phyloP scores from a whole-genome alignment of 2,329 filamentous ascomycete genomes.

The Cladobotryum mycophilum region DNA sequence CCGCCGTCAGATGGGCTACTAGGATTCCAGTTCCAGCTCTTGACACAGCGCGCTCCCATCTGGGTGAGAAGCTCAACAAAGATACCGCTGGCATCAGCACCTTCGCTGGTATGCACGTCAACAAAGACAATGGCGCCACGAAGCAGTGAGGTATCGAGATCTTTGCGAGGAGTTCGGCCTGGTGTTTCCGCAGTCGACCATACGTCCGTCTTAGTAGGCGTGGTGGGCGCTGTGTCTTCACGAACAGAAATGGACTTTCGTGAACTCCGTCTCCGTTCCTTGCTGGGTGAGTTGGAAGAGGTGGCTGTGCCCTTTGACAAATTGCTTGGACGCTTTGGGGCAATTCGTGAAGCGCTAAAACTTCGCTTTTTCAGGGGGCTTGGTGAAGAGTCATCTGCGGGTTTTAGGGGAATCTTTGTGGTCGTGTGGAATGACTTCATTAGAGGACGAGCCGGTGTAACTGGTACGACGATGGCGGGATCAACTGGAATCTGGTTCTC shows the following conservation, averaged over 20 bases:
- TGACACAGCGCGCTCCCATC: conserved; percentile 76
- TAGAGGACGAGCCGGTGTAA: conserved; percentile 49
- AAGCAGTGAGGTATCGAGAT: conserved; percentile 50
- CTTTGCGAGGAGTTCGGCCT: conserved; percentile 48
- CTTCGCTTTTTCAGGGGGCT: conserved; percentile 43
- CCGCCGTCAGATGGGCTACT: conserved; percentile 29
- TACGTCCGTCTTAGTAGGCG: conserved; percentile 42
- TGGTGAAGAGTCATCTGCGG: conserved; percentile 53
- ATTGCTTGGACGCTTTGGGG: conserved; percentile 36
- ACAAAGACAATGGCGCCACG: conserved; percentile 72
- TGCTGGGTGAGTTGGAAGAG: conserved; percentile 49
- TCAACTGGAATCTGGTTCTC: conserved; percentile 57
- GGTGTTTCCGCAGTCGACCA: conserved; percentile 53
- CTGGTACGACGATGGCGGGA: conserved; percentile 34
- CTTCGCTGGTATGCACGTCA: conserved; percentile 77
- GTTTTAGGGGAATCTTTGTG: conserved; percentile 70
- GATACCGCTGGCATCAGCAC: conserved; percentile 71
- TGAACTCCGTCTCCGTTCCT: conserved; percentile 29
- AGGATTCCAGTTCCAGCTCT: conserved; percentile 69
- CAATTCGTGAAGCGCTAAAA: conserved; percentile 43
- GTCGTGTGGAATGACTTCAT: conserved; percentile 59
- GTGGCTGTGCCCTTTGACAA: conserved; percentile 44
- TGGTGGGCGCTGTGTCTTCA: conserved; percentile 21
- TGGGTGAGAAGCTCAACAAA: conserved; percentile 73
- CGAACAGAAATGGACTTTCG: conserved; percentile 5